phyloP scores from a whole-genome alignment of 2,329 filamentous ascomycete species.

The Colletotrichum paranaense region DNA sequence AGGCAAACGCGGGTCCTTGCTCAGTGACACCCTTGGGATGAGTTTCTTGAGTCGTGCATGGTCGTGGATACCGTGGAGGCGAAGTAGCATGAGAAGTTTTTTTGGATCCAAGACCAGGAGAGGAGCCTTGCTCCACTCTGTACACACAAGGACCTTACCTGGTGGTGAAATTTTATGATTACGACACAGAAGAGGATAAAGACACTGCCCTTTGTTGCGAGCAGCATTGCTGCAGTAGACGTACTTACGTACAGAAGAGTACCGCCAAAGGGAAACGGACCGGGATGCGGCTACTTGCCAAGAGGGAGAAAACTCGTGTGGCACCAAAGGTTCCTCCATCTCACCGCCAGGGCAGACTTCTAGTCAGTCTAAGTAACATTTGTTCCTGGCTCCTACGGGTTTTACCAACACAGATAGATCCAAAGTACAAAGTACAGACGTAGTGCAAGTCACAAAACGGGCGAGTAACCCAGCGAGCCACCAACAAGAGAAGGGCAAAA shows the following conservation, averaged over 20 bases:
- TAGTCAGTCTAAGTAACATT: background rate
- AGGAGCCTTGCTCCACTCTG: conserved; percentile 22
- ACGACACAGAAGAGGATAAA: conserved; percentile 21
- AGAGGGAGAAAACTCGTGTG: background rate
- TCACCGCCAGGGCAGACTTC: background rate
- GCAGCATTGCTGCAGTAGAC: background rate
- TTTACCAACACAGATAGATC: background rate
- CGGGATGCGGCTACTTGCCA: background rate
- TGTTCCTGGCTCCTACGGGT: background rate
- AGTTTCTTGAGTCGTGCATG: conserved; percentile 36
- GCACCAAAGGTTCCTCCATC: background rate
- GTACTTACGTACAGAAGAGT: background rate
- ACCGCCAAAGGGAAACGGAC: background rate
- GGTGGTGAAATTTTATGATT: conserved; percentile 19
- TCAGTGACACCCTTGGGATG: conserved; percentile 28
- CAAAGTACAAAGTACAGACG: background rate
- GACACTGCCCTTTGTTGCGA: background rate
- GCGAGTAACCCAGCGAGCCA: conserved; percentile 17
- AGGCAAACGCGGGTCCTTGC: conserved; percentile 35
- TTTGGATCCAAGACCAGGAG: conserved; percentile 26
- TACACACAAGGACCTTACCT: conserved; percentile 31
- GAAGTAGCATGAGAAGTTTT: conserved; percentile 34
- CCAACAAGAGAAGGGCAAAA: conserved; percentile 6
- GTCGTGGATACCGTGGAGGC: conserved; percentile 36
- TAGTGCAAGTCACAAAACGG: conserved; percentile 1